Conservation (phyloP, 2,329 filamentous ascomycete species). For the Colletotrichum gigasporum region DNA sequence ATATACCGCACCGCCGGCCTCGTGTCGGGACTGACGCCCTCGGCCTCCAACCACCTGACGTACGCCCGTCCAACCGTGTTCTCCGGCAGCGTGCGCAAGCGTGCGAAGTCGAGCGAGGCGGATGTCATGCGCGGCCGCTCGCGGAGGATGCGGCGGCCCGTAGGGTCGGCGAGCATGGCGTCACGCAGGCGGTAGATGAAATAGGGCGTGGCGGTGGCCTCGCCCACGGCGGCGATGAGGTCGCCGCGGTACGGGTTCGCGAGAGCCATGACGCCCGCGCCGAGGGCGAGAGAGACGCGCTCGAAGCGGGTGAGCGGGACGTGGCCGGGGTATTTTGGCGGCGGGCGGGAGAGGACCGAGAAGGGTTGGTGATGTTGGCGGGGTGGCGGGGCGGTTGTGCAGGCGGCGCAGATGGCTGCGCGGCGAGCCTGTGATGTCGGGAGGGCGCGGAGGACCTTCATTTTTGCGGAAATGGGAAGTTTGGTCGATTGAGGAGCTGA, state of each 20-base stretch:
- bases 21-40: slow-evolving; percentile 93
- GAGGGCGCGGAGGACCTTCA: slow-evolving; percentile 22
- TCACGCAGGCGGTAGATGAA: slow-evolving; percentile 93
- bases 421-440: not conserved
- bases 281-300: slow-evolving; percentile 74
- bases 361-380: slow-evolving; percentile 55
- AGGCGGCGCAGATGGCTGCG: slow-evolving; percentile 28
- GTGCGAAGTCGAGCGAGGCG: slow-evolving; percentile 70
- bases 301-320: slow-evolving; percentile 85
- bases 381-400: slow-evolving; percentile 28
- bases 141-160: slow-evolving; percentile 89
- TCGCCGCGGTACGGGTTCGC: slow-evolving; percentile 86
- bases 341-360: slow-evolving; percentile 85
- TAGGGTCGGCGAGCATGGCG: slow-evolving; percentile 86
- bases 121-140: slow-evolving; percentile 91
- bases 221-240: slow-evolving; percentile 92
- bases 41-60: slow-evolving; percentile 89
- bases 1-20: slow-evolving; percentile 86
- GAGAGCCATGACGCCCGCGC: slow-evolving; percentile 70
- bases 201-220: slow-evolving; percentile 93
- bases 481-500: not conserved
- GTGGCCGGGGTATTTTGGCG: slow-evolving; percentile 91
- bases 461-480: no score
- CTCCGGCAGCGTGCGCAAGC: slow-evolving; percentile 76
- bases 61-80: slow-evolving; percentile 86